Evolutionary conservation across 164 flowering plant species (phyloP), one percentile per base, ranked within the genome.

Genomic region (Cinnamomum micranthum): DNA sequence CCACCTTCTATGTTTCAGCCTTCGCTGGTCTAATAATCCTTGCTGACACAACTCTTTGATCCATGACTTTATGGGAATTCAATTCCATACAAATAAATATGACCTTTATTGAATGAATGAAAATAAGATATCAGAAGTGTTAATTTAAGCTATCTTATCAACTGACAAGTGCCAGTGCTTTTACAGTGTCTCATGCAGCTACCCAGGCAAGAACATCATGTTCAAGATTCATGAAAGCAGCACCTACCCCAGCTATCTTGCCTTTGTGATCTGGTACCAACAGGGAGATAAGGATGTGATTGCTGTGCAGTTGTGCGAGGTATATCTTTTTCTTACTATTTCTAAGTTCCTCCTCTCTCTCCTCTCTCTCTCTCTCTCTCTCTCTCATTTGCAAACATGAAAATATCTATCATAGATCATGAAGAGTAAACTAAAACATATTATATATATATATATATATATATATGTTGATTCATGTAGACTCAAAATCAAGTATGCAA

Each of bases 281-380:
- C 91, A 87, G 85, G 98, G 97, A 71, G 81, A 73, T 28, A 83
- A 76, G 70, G 98, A 94, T 71, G 83, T 92, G 72, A 86, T 89
- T 65, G 95, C 93, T 6, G 97, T 94, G 13, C 95, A 92, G 73
- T 84, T 94, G 4, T 94, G 96, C 69, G 91, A 94, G 96, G 98
- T 94, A 72, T 27, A 22, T 66, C 25, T 70, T 41, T 70, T 55
- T 58, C 17, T 60, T 22, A 6, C 58, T 51, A n/a, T 19, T 28
- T 65, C 33, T 23, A 13, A 23, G 23, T 60, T 22, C 23, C 22
- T 60, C 64, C 25, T 24, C 25, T 10, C 12, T 22, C 23, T n/a
- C 24, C 25, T 10, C 12, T 22, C 23, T n/a, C 0, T 24, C 66
- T 64, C 66, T 23, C 15, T 0, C 28, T 25, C 28, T 64, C 28